These are phyloP conservation scores for Fusarium aywerte DNA, from an alignment of 2,329 filamentous ascomycete species.

Conservation along the genomic window DNA sequence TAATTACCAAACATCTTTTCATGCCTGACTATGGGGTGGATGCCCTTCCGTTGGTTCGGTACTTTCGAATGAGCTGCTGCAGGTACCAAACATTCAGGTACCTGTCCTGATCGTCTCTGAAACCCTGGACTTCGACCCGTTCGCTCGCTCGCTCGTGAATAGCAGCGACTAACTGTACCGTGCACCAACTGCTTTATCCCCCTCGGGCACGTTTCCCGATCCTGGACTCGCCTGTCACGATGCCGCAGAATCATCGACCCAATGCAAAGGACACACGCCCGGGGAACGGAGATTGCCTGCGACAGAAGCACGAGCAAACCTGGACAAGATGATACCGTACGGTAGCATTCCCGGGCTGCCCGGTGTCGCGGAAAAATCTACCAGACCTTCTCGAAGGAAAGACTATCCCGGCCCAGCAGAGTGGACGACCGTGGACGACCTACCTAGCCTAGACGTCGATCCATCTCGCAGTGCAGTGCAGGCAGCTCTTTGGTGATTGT, in stretches of 20 bases:
- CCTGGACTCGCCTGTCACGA: constrained; percentile 23
- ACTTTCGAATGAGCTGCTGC: constrained; percentile 32
- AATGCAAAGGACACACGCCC: constrained; percentile 39
- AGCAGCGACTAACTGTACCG: not conserved
- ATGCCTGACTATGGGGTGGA: constrained; percentile 36
- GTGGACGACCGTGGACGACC: constrained; percentile 27
- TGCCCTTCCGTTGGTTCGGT: constrained; percentile 39
- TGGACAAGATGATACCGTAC: constrained; percentile 23
- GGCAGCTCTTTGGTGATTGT: constrained; percentile 16
- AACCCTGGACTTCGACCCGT: constrained; percentile 31
- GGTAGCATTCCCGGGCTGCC: constrained; percentile 38
- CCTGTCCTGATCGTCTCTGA: constrained; percentile 13
- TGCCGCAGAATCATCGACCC: constrained; percentile 37
- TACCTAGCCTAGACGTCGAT: constrained; percentile 41
- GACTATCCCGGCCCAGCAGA: constrained; percentile 40
- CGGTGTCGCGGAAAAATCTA: constrained; percentile 31
- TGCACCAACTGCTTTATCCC: constrained; percentile 11
- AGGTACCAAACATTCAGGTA: constrained; percentile 39
- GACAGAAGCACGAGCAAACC: constrained; percentile 17
- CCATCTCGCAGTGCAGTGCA: constrained; percentile 31
- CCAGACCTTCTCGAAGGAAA: constrained; percentile 43
- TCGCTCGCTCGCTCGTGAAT: constrained; percentile 29
- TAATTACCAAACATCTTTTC: constrained; percentile 28
- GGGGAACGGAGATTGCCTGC: constrained; percentile 40
- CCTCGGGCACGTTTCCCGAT: constrained; percentile 27